Base-by-base conservation (phyloP, 768 basidiomycete genomes). In the Psilocybe cubensis region DNA sequence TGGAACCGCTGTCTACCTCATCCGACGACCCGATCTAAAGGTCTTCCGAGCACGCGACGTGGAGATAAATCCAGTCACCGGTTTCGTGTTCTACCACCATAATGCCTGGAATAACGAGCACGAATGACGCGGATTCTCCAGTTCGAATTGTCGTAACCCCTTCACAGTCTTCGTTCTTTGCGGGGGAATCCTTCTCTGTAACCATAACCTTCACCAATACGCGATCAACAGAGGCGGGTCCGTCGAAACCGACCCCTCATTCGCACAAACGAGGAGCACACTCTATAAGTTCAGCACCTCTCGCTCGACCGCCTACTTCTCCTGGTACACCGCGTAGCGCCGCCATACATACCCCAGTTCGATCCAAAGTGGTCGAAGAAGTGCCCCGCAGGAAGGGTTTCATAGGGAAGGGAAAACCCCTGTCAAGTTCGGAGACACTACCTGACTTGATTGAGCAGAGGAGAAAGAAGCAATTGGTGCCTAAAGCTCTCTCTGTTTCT, bases 181-280 rank as follows among this genome's bases (percentile, higher is more conserved):
- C 96, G 0, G 96, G 96, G 55, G 96, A 98, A 72, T 77, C 83
- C 0, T 93, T 96, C 72, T 79, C 86, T 2, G 92, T 92, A 11
- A 89, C 86, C 3, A 86, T 98, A 62, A 89, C 91, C 0, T 94
- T 97, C 72, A 88, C 90, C 48, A 97, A 96, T 69, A 88, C 86
- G 3, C 85, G 85, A 24, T 79, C 86, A 0, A 79, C 85, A 4
- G 76, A 77, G 21, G 66, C 72, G 24, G 74, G 72, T 11, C 75
- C 73, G 42, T 70, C 72, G 18, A 68, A 62, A 58, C 64, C 69
- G 3, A 64, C 62, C 33, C 63, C 74, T 10, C 68, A 70, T 59
- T 63, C 79, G 0, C 90, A 94, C 68, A 88, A 81, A 68, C 85
- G 91, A 7, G 84, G 84, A 9, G 85, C 85, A 0, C 92, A 94